Conservation (phyloP, 2,329 filamentous ascomycete genomes). For the Paraconiothyrium sp. region DNA sequence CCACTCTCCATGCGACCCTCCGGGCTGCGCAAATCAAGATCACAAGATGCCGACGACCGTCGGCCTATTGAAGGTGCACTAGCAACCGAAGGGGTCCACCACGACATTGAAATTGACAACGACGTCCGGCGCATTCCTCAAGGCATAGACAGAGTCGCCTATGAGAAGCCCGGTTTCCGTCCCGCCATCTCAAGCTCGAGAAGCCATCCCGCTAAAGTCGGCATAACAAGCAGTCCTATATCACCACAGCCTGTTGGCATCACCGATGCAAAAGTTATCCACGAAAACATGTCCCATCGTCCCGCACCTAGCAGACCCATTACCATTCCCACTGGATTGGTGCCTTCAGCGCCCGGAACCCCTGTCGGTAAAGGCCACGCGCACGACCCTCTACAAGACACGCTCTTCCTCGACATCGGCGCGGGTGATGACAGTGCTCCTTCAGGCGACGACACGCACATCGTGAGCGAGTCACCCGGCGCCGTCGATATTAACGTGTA, state of each 20-base stretch:
- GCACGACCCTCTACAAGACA: slow-evolving; percentile 70
- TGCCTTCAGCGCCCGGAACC: slow-evolving; percentile 37
- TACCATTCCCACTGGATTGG: slow-evolving; percentile 25
- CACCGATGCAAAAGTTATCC: slow-evolving; percentile 38
- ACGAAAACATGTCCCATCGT: slow-evolving; percentile 44
- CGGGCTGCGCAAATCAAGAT: slow-evolving; percentile 56
- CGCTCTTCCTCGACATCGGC: slow-evolving; percentile 80
- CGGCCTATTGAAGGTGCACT: slow-evolving; percentile 60
- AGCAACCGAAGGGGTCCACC: slow-evolving; percentile 64
- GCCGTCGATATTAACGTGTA: slow-evolving; percentile 89
- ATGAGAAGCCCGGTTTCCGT: slow-evolving; percentile 28
- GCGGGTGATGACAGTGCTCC: slow-evolving; percentile 63
- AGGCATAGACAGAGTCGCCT: slow-evolving; percentile 33
- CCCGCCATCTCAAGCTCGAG: slow-evolving; percentile 20
- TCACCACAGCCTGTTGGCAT: slow-evolving; percentile 26
- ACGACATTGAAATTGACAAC: slow-evolving; percentile 52
- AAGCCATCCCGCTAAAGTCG: slow-evolving; percentile 16
- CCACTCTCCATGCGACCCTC: slow-evolving; percentile 61
- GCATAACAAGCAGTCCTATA: slow-evolving; percentile 30
- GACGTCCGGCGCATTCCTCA: slow-evolving; percentile 33
- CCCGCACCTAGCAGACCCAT: slow-evolving; percentile 36
- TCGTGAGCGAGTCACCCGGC: slow-evolving; percentile 85
- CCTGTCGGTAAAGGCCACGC: slow-evolving; percentile 64
- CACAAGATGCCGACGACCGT: slow-evolving; percentile 62
- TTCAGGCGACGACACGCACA: slow-evolving; percentile 45